Evolutionary conservation across 164 flowering plant species (phyloP).

Genomic region (Kingdonia uniflora): DNA sequence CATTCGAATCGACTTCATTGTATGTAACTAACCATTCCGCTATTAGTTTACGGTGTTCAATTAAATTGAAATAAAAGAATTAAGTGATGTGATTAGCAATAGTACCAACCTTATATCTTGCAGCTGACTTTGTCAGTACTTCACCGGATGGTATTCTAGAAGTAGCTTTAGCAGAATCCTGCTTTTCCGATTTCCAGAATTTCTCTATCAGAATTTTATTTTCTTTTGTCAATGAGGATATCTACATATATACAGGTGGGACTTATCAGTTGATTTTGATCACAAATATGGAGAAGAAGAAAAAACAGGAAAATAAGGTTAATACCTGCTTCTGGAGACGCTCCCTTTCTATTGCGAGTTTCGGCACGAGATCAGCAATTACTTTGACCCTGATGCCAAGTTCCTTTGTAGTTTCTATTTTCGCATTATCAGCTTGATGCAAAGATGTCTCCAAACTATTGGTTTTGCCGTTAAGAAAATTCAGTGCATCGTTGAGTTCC

Average conservation of each 20-base stretch:
- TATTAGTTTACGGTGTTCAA: constrained; percentile 15
- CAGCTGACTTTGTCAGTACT: background rate
- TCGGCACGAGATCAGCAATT: constrained; percentile 54
- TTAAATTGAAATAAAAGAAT: constrained; percentile 13
- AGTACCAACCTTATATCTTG: constrained; percentile 11
- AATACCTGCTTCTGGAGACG: constrained; percentile 80
- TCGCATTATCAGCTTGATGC: constrained; percentile 49
- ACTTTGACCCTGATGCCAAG: constrained; percentile 44
- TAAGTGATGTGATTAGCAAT: constrained; percentile 2
- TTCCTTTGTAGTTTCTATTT: constrained; percentile 50
- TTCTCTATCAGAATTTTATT: constrained; percentile 29
- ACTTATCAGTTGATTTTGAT: background rate
- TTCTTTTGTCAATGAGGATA: constrained; percentile 35
- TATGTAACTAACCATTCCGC: background rate
- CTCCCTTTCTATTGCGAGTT: constrained; percentile 73
- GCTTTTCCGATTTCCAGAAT: constrained; percentile 12
- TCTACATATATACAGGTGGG: constrained; percentile 30
- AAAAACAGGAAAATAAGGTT: background rate
- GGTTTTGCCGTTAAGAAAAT: constrained; percentile 34
- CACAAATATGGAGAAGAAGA: background rate
- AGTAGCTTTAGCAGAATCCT: constrained; percentile 3
- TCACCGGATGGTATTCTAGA: too few relatives aligned
- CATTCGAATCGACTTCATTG: too few relatives aligned
- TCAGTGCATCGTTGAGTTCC: constrained; percentile 47
- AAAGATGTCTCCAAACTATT: constrained; percentile 54